phyloP scores from a whole-genome alignment of 140 eudicot genomes.

The Flaveria floridana region DNA sequence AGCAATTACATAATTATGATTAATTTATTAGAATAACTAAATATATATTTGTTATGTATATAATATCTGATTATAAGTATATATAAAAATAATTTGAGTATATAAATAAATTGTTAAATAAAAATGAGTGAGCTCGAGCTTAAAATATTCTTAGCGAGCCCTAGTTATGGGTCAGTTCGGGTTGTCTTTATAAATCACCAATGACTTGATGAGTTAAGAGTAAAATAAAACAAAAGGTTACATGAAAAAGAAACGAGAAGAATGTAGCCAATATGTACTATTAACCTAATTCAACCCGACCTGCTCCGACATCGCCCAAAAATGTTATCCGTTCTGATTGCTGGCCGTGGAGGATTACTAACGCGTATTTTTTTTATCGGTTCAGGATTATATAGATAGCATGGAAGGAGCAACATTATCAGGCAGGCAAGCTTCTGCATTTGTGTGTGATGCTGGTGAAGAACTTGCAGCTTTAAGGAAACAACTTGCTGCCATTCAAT shows the following conservation, averaged over 20 bases:
- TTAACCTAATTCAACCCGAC: background rate
- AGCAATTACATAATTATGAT: background rate
- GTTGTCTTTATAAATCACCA: background rate
- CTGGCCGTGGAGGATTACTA: background rate
- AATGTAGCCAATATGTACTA: background rate
- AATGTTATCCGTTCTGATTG: background rate
- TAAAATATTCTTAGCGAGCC: background rate
- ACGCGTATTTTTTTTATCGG: background rate
- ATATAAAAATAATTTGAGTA: background rate
- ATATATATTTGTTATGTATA: no score
- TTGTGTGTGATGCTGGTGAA: constrained; percentile 85
- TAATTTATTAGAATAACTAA: no score
- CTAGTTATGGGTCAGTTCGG: background rate
- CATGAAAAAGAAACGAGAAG: background rate
- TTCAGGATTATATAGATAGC: constrained; percentile 94
- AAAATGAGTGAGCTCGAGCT: background rate
- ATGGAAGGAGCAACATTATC: constrained; percentile 99
- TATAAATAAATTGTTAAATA: no score
- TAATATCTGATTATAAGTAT: no score
- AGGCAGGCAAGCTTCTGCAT: constrained; percentile 90
- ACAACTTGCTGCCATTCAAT: constrained; percentile 39
- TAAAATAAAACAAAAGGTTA: background rate
- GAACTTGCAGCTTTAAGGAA: constrained; percentile 63
- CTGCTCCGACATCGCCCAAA: background rate
- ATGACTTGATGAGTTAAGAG: background rate